Conservation (phyloP, 2,329 filamentous ascomycete genomes). For the Zopfia rhizophila region DNA sequence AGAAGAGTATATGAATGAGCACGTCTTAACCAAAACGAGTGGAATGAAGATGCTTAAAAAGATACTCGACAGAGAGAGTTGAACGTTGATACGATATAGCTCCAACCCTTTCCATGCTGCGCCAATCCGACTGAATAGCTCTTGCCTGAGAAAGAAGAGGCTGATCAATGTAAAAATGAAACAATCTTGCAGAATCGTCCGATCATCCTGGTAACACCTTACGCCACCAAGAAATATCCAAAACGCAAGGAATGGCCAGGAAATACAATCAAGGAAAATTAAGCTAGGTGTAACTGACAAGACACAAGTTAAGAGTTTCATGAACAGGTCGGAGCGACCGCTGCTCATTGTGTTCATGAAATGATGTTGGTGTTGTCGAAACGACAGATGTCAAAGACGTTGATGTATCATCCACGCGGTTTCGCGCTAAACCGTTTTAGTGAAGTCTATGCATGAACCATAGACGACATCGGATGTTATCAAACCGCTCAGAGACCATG, state of each 20-base stretch:
- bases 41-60: too few relatives aligned
- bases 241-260: conserved; percentile 31
- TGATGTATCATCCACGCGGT: conserved; percentile 11
- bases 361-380: conserved; percentile 15
- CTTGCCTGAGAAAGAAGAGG: conserved; percentile 17
- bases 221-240: conserved; percentile 30
- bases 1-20: too few relatives aligned
- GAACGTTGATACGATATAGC: too few relatives aligned
- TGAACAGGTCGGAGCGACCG: conserved; percentile 22
- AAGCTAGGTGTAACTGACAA: conserved; percentile 12
- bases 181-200: conserved; percentile 32
- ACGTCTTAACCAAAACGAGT: too few relatives aligned
- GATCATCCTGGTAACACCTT: conserved; percentile 31
- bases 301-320: conserved; percentile 6
- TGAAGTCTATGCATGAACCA: conserved; percentile 13
- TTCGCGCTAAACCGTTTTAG: conserved; percentile 32
- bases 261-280: conserved; percentile 13
- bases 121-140: conserved; percentile 16
- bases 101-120: conserved; percentile 23
- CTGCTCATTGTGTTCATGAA: conserved; percentile 25
- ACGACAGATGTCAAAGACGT: conserved; percentile 16
- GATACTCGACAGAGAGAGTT: too few relatives aligned
- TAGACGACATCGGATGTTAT: not conserved
- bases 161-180: conserved; percentile 25
- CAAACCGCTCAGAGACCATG: too few relatives aligned